Evolutionary conservation across 331 rosid genomes (phyloP).

Genomic region (Malus hybrid): DNA sequence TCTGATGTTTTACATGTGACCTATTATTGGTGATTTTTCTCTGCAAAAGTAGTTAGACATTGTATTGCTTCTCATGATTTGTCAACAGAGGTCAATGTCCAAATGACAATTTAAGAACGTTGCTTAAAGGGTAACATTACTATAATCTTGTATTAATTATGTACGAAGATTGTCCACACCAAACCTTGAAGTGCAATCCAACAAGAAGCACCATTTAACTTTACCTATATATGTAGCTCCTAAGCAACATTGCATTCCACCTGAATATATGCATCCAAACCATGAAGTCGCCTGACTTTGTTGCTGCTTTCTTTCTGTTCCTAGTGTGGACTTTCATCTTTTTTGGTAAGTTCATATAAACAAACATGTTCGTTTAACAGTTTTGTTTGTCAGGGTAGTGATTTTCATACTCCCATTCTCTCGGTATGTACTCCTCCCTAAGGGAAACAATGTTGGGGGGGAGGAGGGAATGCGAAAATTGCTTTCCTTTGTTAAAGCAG

Average conservation of each 20-base stretch:
- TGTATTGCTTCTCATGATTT: background rate
- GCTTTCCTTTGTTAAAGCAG: background rate
- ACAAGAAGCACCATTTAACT: slow-evolving; percentile 14
- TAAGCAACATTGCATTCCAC: background rate
- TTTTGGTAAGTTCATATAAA: slow-evolving; percentile 32
- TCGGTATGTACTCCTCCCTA: too few species aligned
- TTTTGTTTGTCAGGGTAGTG: too few species aligned
- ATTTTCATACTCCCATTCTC: too few species aligned
- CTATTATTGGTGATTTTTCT: background rate
- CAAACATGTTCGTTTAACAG: too few species aligned
- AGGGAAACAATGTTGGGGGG: background rate
- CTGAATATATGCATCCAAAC: background rate
- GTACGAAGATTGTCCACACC: slow-evolving; percentile 32
- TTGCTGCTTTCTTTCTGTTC: slow-evolving; percentile 26
- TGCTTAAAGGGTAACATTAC: slow-evolving; percentile 17
- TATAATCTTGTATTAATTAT: slow-evolving; percentile 18
- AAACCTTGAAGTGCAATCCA: slow-evolving; percentile 52
- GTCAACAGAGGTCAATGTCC: background rate
- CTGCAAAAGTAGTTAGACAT: background rate
- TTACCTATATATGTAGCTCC: background rate
- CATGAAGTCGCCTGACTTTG: slow-evolving; percentile 34
- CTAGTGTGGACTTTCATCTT: slow-evolving; percentile 20
- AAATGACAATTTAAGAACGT: background rate
- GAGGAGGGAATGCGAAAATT: background rate
- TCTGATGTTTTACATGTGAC: background rate